Evolutionary conservation across 768 basidiomycete genomes (phyloP).

Genomic region (Phlebiopsis flavidoalba): DNA sequence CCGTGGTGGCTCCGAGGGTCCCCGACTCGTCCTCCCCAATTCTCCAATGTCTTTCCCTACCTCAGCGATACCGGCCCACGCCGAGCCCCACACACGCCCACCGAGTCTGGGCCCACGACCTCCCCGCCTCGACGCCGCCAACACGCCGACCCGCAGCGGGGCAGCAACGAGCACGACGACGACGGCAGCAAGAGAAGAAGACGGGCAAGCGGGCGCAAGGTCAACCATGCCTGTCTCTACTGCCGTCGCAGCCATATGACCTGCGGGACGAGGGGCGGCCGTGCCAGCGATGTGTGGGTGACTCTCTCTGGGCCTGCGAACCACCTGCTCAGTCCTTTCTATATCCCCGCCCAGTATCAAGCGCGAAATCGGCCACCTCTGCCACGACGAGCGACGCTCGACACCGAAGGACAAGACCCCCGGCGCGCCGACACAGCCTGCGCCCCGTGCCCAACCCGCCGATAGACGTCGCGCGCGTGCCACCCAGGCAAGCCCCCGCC

Average conservation of each 20-base stretch:
- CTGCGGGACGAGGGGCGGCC: slow-evolving; percentile 85
- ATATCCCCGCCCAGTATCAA: slow-evolving; percentile 64
- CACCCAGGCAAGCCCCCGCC: slow-evolving; percentile 20
- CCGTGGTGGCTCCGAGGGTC: slow-evolving; percentile 7
- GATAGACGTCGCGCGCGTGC: slow-evolving; percentile 19
- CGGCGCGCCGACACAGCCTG: slow-evolving; percentile 30
- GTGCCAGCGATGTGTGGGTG: slow-evolving; percentile 90
- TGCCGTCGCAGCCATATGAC: slow-evolving; percentile 93
- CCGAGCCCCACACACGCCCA: slow-evolving; percentile 20
- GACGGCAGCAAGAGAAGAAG: slow-evolving; percentile 36
- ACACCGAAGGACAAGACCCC: slow-evolving; percentile 37
- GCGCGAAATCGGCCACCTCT: slow-evolving; percentile 92
- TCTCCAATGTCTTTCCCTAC: slow-evolving; percentile 9
- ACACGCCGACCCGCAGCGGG: slow-evolving; percentile 13
- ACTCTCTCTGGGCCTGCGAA: neutral
- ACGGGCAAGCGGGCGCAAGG: slow-evolving; percentile 69
- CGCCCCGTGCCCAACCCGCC: slow-evolving; percentile 22
- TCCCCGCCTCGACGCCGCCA: slow-evolving; percentile 12
- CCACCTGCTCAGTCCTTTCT: neutral
- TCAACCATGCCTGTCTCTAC: slow-evolving; percentile 91
- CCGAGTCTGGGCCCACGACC: slow-evolving; percentile 17
- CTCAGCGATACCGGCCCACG: slow-evolving; percentile 24
- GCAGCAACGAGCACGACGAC: slow-evolving; percentile 28
- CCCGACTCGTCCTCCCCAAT: slow-evolving; percentile 8
- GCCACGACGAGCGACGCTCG: slow-evolving; percentile 77